phyloP scores from a whole-genome alignment of 805 yeast species.

The Candida piceae region DNA sequence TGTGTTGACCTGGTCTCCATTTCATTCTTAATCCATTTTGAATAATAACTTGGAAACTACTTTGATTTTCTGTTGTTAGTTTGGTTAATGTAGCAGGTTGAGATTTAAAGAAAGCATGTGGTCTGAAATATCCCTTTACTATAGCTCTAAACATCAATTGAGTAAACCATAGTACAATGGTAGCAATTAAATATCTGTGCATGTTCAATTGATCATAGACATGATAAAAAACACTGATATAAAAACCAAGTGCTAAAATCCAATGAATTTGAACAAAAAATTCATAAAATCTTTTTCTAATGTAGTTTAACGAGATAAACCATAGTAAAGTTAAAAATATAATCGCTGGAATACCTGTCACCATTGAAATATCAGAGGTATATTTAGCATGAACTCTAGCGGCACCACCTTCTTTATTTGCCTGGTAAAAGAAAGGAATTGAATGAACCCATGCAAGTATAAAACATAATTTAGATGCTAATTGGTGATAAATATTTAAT shows the following conservation, averaged over 20 bases:
- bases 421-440: conserved; percentile 44
- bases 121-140: conserved; percentile 42
- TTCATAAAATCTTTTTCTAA: conserved; percentile 42
- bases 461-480: conserved; percentile 37
- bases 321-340: conserved; percentile 40
- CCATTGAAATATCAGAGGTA: conserved; percentile 19
- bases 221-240: conserved; percentile 44
- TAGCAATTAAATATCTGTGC: conserved; percentile 43
- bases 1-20: conserved; percentile 56
- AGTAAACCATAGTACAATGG: conserved; percentile 46
- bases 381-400: conserved; percentile 21
- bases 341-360: conserved; percentile 46
- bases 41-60: conserved; percentile 34
- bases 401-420: conserved; percentile 45
- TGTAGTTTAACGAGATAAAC: conserved; percentile 34
- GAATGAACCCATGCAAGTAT: conserved; percentile 45
- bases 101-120: conserved; percentile 33
- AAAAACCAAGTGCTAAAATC: conserved; percentile 45
- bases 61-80: conserved; percentile 32
- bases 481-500: conserved; percentile 47
- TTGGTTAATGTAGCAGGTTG: conserved; percentile 13
- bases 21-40: conserved; percentile 29
- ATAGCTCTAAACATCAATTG: conserved; percentile 44
- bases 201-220: conserved; percentile 30
- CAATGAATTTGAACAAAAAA: conserved; percentile 48